These are phyloP conservation scores for Coprinopsis marcescibilis DNA, from an alignment of 768 basidiomycete genomes.

Conservation along the genomic window DNA sequence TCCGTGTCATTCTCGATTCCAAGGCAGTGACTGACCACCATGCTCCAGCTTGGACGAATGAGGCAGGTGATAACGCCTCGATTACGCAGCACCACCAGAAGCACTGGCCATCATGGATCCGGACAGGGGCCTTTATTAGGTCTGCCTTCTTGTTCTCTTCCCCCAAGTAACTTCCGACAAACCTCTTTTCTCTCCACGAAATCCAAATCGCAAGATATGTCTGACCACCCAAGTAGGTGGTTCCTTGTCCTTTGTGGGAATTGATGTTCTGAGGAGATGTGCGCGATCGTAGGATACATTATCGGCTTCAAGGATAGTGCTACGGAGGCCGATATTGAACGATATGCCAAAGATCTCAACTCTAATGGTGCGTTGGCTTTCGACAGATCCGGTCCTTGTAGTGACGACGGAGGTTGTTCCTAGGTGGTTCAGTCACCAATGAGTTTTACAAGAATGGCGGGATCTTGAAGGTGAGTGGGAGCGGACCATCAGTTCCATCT, in stretches of 20 bases:
- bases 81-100: constrained; percentile 6
- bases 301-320: constrained; percentile 8
- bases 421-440: constrained; percentile 5
- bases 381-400: neutral
- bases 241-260: neutral
- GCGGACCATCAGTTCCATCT: neutral
- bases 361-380: neutral
- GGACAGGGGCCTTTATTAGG: constrained; percentile 3
- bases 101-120: neutral
- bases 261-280: neutral
- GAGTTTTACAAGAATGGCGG: constrained; percentile 2
- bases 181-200: neutral
- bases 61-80: constrained; percentile 1
- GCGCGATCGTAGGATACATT: constrained; percentile 1
- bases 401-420: neutral
- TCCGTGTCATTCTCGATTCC: neutral
- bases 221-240: neutral
- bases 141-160: neutral
- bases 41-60: constrained; percentile 10
- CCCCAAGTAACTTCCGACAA: neutral
- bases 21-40: too few relatives aligned
- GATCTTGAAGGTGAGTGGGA: constrained; percentile 5
- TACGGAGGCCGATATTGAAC: constrained; percentile 1
- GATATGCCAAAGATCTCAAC: neutral
- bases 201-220: neutral